Percentiles rank a stretch among this genome's conserved stretches.
phyloP scores from a whole-genome alignment of 2,329 filamentous ascomycete species.

The Verticillium longisporum region DNA sequence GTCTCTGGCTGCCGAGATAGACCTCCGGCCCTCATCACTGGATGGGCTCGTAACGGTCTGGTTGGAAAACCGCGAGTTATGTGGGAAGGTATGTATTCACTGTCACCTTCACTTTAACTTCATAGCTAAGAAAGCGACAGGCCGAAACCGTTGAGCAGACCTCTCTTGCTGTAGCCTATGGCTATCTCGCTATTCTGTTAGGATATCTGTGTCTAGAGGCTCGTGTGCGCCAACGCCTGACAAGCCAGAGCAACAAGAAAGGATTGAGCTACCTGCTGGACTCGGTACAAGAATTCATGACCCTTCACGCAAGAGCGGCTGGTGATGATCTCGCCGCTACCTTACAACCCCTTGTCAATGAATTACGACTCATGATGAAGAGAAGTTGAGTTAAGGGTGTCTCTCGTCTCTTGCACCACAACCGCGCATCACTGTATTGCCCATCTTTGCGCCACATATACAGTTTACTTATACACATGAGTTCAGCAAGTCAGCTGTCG shows the following conservation, averaged over 20 bases:
- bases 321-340: slow-evolving; percentile 23
- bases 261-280: slow-evolving; percentile 39
- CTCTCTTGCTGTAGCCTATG: slow-evolving; percentile 74
- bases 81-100: slow-evolving; percentile 56
- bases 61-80: slow-evolving; percentile 56
- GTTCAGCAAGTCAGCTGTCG: not conserved
- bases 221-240: slow-evolving; percentile 35
- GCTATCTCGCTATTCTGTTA: slow-evolving; percentile 78
- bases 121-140: slow-evolving; percentile 27
- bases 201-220: slow-evolving; percentile 66
- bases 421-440: too few species aligned
- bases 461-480: not conserved
- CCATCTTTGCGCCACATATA: not conserved
- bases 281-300: slow-evolving; percentile 49
- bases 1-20: slow-evolving; percentile 23
- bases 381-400: not conserved
- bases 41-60: slow-evolving; percentile 59
- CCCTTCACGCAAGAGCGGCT: slow-evolving; percentile 36
- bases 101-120: not conserved
- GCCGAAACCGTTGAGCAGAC: slow-evolving; percentile 68
- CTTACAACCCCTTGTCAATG: slow-evolving; percentile 27
- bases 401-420: not conserved
- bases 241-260: slow-evolving; percentile 31
- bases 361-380: slow-evolving; percentile 17
- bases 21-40: slow-evolving; percentile 36